Percentiles rank a stretch among this genome's conserved stretches.
phyloP scores from a whole-genome alignment of 257 asterid species.

The Thymus quinquecostatus region DNA sequence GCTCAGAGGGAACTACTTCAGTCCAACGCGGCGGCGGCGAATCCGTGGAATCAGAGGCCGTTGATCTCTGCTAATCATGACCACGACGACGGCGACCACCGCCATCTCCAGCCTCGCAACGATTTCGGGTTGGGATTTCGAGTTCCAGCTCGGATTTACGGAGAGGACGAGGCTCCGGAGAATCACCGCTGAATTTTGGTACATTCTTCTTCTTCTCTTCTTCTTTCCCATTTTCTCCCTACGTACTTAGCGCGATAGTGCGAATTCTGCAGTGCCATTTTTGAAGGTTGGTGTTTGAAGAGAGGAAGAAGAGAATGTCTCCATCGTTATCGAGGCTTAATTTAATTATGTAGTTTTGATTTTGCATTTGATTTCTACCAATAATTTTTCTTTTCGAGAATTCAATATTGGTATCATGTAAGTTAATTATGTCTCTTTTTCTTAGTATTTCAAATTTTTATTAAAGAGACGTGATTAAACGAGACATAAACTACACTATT shows the following conservation, averaged over 20 bases:
- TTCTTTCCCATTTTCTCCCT: not conserved
- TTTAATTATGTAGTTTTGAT: not conserved
- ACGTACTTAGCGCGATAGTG: not conserved
- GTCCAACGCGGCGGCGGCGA: slow-evolving; percentile 39
- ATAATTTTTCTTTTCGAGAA: not conserved
- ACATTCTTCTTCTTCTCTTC: not conserved
- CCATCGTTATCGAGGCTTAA: not conserved
- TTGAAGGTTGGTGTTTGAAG: not conserved
- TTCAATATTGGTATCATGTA: no score
- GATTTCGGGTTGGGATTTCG: slow-evolving; percentile 47
- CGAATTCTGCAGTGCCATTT: slow-evolving; percentile 6
- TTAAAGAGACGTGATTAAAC: no score
- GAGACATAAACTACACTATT: no score
- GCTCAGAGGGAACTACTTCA: slow-evolving; percentile 51
- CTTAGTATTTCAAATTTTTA: not conserved
- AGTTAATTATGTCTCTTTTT: not conserved
- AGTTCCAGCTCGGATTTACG: slow-evolving; percentile 49
- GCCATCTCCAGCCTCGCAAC: slow-evolving; percentile 1
- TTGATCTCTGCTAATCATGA: slow-evolving; percentile 10
- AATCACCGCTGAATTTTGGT: slow-evolving; percentile 31
- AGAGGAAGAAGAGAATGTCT: not conserved
- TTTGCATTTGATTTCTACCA: not conserved
- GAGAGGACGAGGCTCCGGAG: slow-evolving; percentile 42
- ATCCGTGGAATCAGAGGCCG: slow-evolving; percentile 45
- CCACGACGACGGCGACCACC: slow-evolving; percentile 19